Conservation (phyloP, 352 stramenopile genomes). For the Pythium myriotylum region DNA sequence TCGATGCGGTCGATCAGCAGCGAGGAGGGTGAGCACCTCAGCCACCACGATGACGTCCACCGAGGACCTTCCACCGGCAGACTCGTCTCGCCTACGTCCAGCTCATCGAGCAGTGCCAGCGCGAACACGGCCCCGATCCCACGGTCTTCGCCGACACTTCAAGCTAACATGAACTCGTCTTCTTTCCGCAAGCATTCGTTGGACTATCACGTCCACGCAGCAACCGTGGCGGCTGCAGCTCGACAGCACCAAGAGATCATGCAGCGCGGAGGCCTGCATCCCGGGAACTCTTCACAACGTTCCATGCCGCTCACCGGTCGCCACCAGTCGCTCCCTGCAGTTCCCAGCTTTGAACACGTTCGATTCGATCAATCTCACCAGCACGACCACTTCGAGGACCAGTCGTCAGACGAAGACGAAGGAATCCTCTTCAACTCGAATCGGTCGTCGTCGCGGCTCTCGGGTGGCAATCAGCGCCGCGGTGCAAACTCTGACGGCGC, state of each 20-base stretch:
- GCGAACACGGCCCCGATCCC: constrained; percentile 19
- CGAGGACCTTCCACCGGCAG: constrained; percentile 36
- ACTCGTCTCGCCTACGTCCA: constrained; percentile 65
- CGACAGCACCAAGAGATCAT: constrained; percentile 31
- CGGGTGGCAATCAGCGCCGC: not conserved
- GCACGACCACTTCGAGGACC: constrained; percentile 13
- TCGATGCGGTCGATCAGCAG: constrained; percentile 30
- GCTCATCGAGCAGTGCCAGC: constrained; percentile 46
- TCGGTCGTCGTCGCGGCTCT: not conserved
- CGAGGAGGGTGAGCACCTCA: constrained; percentile 29
- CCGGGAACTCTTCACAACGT: constrained; percentile 1
- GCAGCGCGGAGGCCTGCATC: not conserved
- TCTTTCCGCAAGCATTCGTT: constrained; percentile 41
- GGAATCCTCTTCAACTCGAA: constrained; percentile 11
- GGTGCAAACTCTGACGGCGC: not conserved
- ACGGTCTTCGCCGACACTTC: constrained; percentile 27
- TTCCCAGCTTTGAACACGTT: constrained; percentile 54
- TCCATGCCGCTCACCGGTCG: constrained; percentile 29
- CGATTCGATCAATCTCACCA: constrained; percentile 8
- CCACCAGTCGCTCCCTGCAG: constrained; percentile 57
- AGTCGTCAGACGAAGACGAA: constrained; percentile 32
- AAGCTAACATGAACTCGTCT: constrained; percentile 21
- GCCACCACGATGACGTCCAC: not conserved
- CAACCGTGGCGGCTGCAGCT: constrained; percentile 19
- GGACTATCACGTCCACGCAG: constrained; percentile 30